These are phyloP conservation scores for Xylaria intraflava DNA, from an alignment of 495 filamentous ascomycete genomes.

Conservation along the genomic window DNA sequence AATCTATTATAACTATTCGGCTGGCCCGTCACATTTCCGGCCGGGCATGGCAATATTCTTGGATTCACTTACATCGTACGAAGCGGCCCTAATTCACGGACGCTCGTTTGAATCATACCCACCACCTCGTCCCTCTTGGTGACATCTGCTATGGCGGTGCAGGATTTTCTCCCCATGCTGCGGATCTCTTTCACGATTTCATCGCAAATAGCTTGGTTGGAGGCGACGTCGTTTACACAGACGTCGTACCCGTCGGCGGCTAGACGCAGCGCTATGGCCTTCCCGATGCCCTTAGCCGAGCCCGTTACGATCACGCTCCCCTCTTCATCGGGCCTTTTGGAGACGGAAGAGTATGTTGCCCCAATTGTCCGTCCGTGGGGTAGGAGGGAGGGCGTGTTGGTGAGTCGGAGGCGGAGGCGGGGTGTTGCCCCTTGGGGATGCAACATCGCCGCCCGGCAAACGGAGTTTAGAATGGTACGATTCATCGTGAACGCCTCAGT, in stretches of 20 bases:
- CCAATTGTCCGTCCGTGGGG: neutral
- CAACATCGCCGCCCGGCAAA: neutral
- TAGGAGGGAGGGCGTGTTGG: no score
- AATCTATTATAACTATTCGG: neutral
- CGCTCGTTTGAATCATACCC: slow-evolving; percentile 40
- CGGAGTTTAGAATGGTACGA: neutral
- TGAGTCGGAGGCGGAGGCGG: neutral
- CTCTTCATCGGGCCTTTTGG: neutral
- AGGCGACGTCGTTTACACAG: slow-evolving; percentile 53
- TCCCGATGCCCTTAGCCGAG: slow-evolving; percentile 52
- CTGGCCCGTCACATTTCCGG: no score
- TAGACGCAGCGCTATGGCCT: slow-evolving; percentile 54
- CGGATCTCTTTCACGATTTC: slow-evolving; percentile 46
- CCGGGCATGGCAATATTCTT: neutral
- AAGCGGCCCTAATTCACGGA: slow-evolving; percentile 45
- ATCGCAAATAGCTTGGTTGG: slow-evolving; percentile 39
- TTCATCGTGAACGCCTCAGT: neutral
- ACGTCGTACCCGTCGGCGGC: slow-evolving; percentile 55
- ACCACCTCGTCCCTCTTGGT: slow-evolving; percentile 43
- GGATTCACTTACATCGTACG: slow-evolving; percentile 40
- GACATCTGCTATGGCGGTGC: slow-evolving; percentile 49
- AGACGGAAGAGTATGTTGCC: slow-evolving; percentile 4
- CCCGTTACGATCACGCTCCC: slow-evolving; percentile 53
- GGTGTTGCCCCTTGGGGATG: neutral
- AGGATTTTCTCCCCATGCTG: slow-evolving; percentile 35